Evolutionary conservation across 495 filamentous ascomycete species (phyloP), one percentile per base, ranked within the genome.

Genomic region (Penicillium roqueforti): DNA sequence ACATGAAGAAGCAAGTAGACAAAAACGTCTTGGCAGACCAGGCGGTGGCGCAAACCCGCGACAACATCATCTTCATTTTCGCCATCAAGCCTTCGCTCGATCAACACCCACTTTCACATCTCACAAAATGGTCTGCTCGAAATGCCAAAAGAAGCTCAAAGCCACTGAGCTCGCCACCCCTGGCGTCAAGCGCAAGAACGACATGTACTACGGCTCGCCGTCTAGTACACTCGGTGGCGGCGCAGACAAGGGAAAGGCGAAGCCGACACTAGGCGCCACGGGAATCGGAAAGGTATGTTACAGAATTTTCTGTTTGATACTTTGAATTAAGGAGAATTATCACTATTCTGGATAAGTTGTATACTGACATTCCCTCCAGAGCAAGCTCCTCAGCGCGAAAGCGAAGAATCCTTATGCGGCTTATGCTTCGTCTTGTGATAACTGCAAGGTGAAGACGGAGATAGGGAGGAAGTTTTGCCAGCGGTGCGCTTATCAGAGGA

Each of bases 381-480:
- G 78, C 62, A 88, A 87, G 68, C 74, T 88, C 1, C 74, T 87
- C 28, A 85, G 81, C 59, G 79, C 85, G 47, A 76, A 78, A 28
- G 85, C 85, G 5, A 82, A 85, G 68, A 87, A 88, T 54, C 85
- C 85, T 1, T 87, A 85, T 57, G 84, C 84, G 13, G 77, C 82
- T 37, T 88, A 88, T 65, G 75, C 83, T 18, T 80, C 80, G 52
- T 76, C 80, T 0, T 85, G 83, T 57, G 74, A 73, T 4, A 67
- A 62, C 19, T 88, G 85, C 72, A 87, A 84, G 65, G 82, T 80
- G 28, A 87, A 86, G 68, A 77, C 83, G 20, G 76, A 84, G 32
- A 75, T 81, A 57, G 85, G 85, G 31, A 76, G 74, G 60, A 82
- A 76, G 47, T 83, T 66, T 56, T 88, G 85, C 56, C 82, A 86